These are phyloP conservation scores for Fimicolochytrium jonesii DNA, from an alignment of 192 early-diverging fungal species.

Conservation along the genomic window DNA sequence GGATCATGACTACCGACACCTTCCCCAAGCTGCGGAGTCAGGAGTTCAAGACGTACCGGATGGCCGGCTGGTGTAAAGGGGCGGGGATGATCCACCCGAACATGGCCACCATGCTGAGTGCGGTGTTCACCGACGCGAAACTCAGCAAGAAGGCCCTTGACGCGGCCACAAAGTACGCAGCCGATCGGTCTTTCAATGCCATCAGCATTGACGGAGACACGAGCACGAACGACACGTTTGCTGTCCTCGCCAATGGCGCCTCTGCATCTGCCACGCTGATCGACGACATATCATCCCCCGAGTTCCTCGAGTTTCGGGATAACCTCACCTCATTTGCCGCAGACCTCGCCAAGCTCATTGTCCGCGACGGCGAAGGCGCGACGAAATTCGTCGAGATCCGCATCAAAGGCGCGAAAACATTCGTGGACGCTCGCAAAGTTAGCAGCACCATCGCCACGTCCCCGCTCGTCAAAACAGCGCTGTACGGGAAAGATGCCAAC, in stretches of 20 bases:
- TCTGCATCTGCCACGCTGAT: not conserved
- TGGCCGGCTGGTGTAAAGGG: slow-evolving; percentile 95
- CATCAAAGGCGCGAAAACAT: slow-evolving; percentile 71
- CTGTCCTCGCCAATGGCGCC: slow-evolving; percentile 83
- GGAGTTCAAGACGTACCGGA: slow-evolving; percentile 49
- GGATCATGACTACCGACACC: slow-evolving; percentile 97
- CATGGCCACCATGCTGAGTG: slow-evolving; percentile 92
- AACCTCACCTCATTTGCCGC: slow-evolving; percentile 77
- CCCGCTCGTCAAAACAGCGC: slow-evolving; percentile 90
- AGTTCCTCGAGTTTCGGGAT: slow-evolving; percentile 64
- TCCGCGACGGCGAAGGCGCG: slow-evolving; percentile 94
- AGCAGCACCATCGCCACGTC: slow-evolving; percentile 88
- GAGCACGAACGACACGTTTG: slow-evolving; percentile 93
- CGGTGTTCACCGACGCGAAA: slow-evolving; percentile 79
- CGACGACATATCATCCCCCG: slow-evolving; percentile 34
- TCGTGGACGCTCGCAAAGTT: slow-evolving; percentile 74
- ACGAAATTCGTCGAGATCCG: slow-evolving; percentile 94
- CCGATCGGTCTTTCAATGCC: slow-evolving; percentile 90
- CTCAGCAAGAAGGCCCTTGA: slow-evolving; percentile 63
- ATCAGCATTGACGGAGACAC: slow-evolving; percentile 96
- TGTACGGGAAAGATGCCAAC: slow-evolving; percentile 96
- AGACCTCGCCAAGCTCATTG: slow-evolving; percentile 84
- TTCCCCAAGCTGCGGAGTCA: slow-evolving; percentile 78
- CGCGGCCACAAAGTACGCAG: slow-evolving; percentile 71
- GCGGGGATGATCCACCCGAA: slow-evolving; percentile 99